Percentiles rank a stretch among this genome's conserved stretches.
phyloP scores from a whole-genome alignment of 2,329 filamentous ascomycete species.

The Calycina marina region DNA sequence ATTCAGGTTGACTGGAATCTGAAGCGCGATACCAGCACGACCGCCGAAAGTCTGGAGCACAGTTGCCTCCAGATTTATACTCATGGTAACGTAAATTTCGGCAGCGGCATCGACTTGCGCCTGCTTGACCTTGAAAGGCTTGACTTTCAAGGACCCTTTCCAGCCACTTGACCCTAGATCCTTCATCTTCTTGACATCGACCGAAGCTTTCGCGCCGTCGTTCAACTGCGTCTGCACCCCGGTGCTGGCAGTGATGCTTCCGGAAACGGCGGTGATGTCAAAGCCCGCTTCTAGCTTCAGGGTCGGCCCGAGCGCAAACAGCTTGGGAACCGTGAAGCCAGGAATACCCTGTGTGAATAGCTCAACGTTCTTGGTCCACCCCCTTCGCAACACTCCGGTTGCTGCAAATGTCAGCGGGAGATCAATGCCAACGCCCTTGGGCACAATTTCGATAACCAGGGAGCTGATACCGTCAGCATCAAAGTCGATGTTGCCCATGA shows the following conservation, averaged over 20 bases:
- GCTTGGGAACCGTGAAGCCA: conserved; percentile 2
- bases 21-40: too few species aligned
- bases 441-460: too few species aligned
- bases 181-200: neutral
- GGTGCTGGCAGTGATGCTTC: neutral
- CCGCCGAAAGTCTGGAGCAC: too few species aligned
- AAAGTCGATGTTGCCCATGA: too few species aligned
- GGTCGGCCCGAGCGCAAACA: conserved; percentile 3
- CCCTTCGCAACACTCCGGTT: conserved; percentile 3
- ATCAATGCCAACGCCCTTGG: conserved; percentile 2
- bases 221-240: conserved; percentile 2
- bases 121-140: neutral
- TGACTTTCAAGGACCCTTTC: neutral
- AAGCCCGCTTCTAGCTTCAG: conserved; percentile 6
- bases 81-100: too few species aligned
- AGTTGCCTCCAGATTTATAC: too few species aligned
- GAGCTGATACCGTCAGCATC: too few species aligned
- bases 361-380: conserved; percentile 4
- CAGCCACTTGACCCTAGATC: neutral
- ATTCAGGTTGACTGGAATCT: too few species aligned
- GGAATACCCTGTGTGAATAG: conserved; percentile 2
- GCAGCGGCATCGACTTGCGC: too few species aligned
- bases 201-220: conserved; percentile 4
- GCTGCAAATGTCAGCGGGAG: conserved; percentile 4
- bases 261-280: conserved; percentile 1